Evolutionary conservation across 2,329 filamentous ascomycete genomes (phyloP).

Genomic region (Cladosporium sp.): DNA sequence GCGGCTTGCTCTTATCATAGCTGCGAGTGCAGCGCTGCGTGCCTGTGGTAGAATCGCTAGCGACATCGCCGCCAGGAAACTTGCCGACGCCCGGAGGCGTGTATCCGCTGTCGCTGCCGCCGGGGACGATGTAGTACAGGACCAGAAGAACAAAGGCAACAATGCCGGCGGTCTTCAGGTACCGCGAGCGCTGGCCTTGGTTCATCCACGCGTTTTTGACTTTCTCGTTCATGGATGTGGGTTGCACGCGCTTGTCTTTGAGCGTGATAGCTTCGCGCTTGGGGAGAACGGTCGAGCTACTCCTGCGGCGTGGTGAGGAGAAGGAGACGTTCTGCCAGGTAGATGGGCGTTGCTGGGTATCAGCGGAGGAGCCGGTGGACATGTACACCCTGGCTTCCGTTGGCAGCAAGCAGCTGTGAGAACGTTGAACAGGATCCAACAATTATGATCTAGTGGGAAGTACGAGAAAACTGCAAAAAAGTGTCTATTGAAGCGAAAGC

Average conservation of each 20-base stretch:
- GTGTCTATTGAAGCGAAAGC: background rate
- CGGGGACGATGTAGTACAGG: slow-evolving; percentile 53
- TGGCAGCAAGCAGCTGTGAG: background rate
- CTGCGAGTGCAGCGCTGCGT: slow-evolving; percentile 77
- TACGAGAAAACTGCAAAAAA: background rate
- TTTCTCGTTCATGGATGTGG: slow-evolving; percentile 32
- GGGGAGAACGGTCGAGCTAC: slow-evolving; percentile 10
- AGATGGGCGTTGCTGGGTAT: slow-evolving; percentile 6
- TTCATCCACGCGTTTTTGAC: slow-evolving; percentile 41
- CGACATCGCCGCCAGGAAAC: slow-evolving; percentile 35
- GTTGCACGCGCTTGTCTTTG: slow-evolving; percentile 28
- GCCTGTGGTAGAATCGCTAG: slow-evolving; percentile 56
- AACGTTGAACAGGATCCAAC: background rate
- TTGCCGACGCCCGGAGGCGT: slow-evolving; percentile 15
- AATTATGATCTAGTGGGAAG: too few species aligned
- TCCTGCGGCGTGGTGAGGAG: slow-evolving; percentile 11
- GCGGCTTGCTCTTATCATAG: slow-evolving; percentile 79
- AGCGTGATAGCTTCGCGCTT: slow-evolving; percentile 4
- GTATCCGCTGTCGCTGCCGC: slow-evolving; percentile 4
- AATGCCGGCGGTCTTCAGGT: slow-evolving; percentile 59
- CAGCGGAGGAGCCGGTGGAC: slow-evolving; percentile 1
- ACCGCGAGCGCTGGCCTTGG: slow-evolving; percentile 57
- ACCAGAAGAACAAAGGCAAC: slow-evolving; percentile 55
- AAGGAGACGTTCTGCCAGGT: slow-evolving; percentile 5
- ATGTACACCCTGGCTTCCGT: background rate